Evolutionary conservation across 1,284 basidiomycete species (phyloP), one percentile per base, ranked within the genome.

Genomic region (Trametes pubescens): DNA sequence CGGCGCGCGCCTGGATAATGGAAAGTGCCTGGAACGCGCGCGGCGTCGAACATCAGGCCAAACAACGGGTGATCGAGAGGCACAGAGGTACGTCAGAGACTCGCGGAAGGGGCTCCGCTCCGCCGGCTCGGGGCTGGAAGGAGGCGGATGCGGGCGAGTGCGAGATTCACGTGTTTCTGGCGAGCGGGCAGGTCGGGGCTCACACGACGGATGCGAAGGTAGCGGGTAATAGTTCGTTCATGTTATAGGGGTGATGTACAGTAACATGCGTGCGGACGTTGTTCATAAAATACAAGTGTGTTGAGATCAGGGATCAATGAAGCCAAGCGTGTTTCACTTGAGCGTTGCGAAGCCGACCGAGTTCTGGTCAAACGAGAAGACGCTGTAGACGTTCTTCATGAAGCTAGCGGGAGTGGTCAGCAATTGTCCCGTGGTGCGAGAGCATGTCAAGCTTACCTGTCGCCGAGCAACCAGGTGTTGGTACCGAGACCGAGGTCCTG

Each of bases 361-460:
- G 51, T 61, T 65, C 58, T 65, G 53, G 46, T 69, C 71, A 16
- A 71, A 65, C 18, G 71, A 72, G 64, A 73, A 74, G 10, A 60
- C 69, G 7, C 64, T 65, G 64, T 74, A 74, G n/a, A 72, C 68
- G 54, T 73, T 75, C 61, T 69, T 68, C 59, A 74, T 71, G 67
- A 71, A 73, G 60, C 70, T 73, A 37, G 3, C 14, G 18, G 18
- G 14, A n/a, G 4, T 4, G 4, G 64, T 57, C 26, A 35, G 44
- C 10, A 47, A 10, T 21, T 18, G 29, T 49, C 13, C 47, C 18
- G 13, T 26, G 26, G 14, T 29, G 26, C 9, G 26, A 48, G 16
- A 48, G 4, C 2, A 6, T 29, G 48, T 13, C 18, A 11, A n/a
- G 22, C 64, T 32, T n/a, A 71, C 65, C 70, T 71, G 52, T 76